Evolutionary conservation across 352 stramenopile species (phyloP).

Genomic region (Phytopythium aichiense): DNA sequence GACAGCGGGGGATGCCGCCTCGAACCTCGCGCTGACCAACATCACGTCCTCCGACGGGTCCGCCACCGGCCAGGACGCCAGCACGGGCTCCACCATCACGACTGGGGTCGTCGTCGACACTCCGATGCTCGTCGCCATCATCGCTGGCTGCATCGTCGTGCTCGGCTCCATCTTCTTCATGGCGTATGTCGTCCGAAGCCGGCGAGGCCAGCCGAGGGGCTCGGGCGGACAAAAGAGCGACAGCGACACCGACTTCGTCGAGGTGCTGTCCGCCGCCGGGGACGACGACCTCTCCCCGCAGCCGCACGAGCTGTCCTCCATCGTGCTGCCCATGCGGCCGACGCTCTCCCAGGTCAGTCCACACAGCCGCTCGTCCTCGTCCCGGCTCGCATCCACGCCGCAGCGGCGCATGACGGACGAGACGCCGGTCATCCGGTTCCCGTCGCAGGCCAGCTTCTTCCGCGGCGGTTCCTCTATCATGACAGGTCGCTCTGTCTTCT

Average conservation of each 20-base stretch:
- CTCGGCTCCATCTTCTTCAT: slow-evolving; percentile 15
- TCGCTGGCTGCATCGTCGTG: slow-evolving; percentile 13
- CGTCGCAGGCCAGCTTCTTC: slow-evolving; percentile 5
- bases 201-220: background rate
- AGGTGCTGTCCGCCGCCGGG: slow-evolving; percentile 10
- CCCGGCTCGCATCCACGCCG: background rate
- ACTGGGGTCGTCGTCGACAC: background rate
- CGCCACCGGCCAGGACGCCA: background rate
- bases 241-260: slow-evolving; percentile 17
- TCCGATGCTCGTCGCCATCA: slow-evolving; percentile 10
- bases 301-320: slow-evolving; percentile 12
- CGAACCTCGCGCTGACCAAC: background rate
- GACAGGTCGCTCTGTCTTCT: slow-evolving; percentile 19
- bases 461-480: slow-evolving; percentile 8
- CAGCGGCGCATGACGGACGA: background rate
- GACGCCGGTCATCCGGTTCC: background rate
- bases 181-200: slow-evolving; percentile 14
- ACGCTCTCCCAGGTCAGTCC: background rate
- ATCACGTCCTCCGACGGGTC: background rate
- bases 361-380: background rate
- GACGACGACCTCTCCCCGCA: slow-evolving; percentile 11
- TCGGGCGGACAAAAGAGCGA: slow-evolving; percentile 9
- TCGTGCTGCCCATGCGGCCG: slow-evolving; percentile 14
- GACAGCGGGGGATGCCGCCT: background rate
- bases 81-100: background rate